Conservation (phyloP, 2,329 filamentous ascomycete species). For the Penicillium sp. region DNA sequence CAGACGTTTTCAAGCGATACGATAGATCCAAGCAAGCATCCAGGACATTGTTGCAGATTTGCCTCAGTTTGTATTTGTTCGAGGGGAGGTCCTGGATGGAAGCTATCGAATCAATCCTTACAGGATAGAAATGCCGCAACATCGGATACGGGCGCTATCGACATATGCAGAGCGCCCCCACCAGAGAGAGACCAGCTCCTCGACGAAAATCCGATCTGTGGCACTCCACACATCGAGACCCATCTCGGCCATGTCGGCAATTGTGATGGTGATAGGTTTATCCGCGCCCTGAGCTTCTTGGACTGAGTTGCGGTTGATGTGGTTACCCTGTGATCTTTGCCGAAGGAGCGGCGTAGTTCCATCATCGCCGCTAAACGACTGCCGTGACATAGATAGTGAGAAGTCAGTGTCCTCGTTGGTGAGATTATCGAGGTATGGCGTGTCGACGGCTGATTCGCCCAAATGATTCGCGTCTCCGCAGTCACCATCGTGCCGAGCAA, state of each 20-base stretch:
- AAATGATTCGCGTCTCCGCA: constrained; percentile 26
- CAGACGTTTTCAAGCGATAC: neutral
- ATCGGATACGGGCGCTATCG: constrained; percentile 49
- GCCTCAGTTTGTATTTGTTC: neutral
- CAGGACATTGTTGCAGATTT: neutral
- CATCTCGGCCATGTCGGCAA: constrained; percentile 53
- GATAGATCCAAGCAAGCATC: neutral
- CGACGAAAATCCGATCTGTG: constrained; percentile 50
- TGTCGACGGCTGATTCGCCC: constrained; percentile 20
- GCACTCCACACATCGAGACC: constrained; percentile 55
- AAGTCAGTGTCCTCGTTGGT: constrained; percentile 30
- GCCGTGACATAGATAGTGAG: constrained; percentile 30
- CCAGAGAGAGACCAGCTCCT: constrained; percentile 51
- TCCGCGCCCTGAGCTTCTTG: constrained; percentile 15
- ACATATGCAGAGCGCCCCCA: constrained; percentile 51
- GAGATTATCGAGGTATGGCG: constrained; percentile 30
- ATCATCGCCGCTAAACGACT: constrained; percentile 35
- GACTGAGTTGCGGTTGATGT: constrained; percentile 6
- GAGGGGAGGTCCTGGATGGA: neutral
- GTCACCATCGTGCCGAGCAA: constrained; percentile 46
- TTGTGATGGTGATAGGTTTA: constrained; percentile 43
- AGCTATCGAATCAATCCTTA: constrained; percentile 22
- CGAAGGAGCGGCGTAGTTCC: constrained; percentile 33
- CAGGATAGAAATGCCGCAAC: constrained; percentile 53
- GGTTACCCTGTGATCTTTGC: constrained; percentile 18